Evolutionary conservation across 306 rosid species (phyloP).

Genomic region (Myrica gale): DNA sequence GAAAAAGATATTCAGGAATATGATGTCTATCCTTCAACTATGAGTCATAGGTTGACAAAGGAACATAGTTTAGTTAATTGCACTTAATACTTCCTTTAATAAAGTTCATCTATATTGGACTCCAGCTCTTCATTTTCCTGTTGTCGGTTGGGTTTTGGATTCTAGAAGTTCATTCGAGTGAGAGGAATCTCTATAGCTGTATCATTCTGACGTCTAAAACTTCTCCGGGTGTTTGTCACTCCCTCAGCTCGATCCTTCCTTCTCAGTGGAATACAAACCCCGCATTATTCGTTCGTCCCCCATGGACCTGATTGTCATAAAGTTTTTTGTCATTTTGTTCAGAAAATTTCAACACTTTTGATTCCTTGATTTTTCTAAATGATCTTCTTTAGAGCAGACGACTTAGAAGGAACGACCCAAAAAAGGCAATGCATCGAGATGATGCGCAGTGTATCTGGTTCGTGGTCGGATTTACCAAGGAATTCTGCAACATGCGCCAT

Average conservation of each 20-base stretch:
- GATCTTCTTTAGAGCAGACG: neutral
- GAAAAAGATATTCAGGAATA: too few relatives aligned
- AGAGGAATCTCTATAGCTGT: neutral
- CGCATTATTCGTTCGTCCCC: neutral
- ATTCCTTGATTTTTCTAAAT: neutral
- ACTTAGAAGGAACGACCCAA: neutral
- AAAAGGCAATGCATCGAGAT: too few relatives aligned
- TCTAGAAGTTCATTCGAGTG: neutral
- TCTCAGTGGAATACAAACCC: neutral
- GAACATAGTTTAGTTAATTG: too few relatives aligned
- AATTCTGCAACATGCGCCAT: too few relatives aligned
- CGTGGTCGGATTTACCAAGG: too few relatives aligned
- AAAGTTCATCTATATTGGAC: neutral
- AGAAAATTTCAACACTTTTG: neutral
- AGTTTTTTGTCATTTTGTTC: neutral
- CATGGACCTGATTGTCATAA: neutral
- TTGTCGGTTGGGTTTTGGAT: neutral
- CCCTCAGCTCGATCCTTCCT: neutral
- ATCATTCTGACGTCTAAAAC: neutral
- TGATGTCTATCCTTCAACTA: too few relatives aligned
- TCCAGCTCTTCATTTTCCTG: neutral
- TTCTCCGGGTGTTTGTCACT: neutral
- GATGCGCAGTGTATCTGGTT: too few relatives aligned
- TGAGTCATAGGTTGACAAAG: too few relatives aligned
- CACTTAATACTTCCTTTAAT: neutral